Evolutionary conservation across 83 land plant genomes (phyloP), one percentile per base, ranked within the genome.

Genomic region (Larix sibirica): DNA sequence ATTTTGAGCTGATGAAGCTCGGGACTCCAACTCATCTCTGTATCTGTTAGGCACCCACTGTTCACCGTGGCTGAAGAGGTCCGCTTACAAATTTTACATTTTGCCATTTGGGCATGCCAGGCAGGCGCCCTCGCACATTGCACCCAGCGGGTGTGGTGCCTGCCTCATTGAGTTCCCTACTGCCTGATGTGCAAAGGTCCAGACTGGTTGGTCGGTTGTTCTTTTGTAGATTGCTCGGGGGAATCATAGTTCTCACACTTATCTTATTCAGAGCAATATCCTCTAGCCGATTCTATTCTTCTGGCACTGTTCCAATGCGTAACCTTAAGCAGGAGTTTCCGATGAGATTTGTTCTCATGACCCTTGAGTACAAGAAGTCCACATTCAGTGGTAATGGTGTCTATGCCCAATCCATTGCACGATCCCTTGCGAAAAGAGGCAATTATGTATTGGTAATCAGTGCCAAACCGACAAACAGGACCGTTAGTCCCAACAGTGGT

Each of bases 371-470:
- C 81, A 76, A 64, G 26, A 83, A 63, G 31, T 62, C 68, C 20
- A 83, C 84, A n/a, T 83, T 77, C 38, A 83, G 81, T 64, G 84
- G 84, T 54, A 83, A 83, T 77, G 84, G 84, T 50, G 81, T 83
- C 56, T 83, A 83, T 83, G 81, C 84, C 26, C 84, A 83, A 38
- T 83, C 81, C 54, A 83, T 83, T 54, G 84, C 84, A 62, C 77
- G 84, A 44, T 83, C 84, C n/a, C 69, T 83, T n/a, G 84, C 81
- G 24, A 79, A 44, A 33, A 76, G 71, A 62, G 84, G 84, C 17
- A 60, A 77, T 33, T 16, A 60, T 42, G 71, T 83, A 17, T 66
- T 83, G 50, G 84, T 83, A 26, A 12, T 83, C n/a, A 77, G 84
- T 77, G 81, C 81, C 18, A 83, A 62, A 33, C 84, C 84, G 6